A percentile compares a stretch with the other conserved stretches of the same genome.
These are phyloP conservation scores for Trichoderma citrinoviride DNA, from an alignment of 2,329 filamentous ascomycete genomes.

Conservation along the genomic window DNA sequence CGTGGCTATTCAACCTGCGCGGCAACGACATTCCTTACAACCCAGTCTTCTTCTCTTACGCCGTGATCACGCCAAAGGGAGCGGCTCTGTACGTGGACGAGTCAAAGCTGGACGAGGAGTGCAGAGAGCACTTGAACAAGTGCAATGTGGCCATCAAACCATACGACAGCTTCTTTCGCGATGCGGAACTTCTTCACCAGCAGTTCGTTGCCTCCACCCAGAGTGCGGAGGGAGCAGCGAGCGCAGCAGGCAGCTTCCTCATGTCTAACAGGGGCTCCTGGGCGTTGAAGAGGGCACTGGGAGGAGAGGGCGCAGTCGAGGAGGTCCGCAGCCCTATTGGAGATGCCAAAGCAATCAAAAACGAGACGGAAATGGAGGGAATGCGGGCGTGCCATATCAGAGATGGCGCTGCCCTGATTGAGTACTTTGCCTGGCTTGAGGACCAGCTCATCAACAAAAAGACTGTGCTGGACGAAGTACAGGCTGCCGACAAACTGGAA, in stretches of 20 bases:
- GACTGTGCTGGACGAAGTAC: constrained; percentile 76
- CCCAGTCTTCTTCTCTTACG: constrained; percentile 97
- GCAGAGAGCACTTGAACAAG: constrained; percentile 65
- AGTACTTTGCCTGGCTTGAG: constrained; percentile 97
- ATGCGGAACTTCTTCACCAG: constrained; percentile 60
- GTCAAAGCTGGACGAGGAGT: constrained; percentile 69
- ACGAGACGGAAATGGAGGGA: constrained; percentile 80
- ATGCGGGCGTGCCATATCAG: constrained; percentile 94
- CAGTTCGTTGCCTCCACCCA: constrained; percentile 41
- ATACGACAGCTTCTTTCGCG: constrained; percentile 77
- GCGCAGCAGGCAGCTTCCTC: constrained; percentile 63
- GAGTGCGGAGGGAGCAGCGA: constrained; percentile 32
- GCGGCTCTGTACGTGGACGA: constrained; percentile 83
- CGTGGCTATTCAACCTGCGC: constrained; percentile 97
- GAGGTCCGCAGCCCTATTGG: constrained; percentile 83
- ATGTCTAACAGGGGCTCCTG: constrained; percentile 89
- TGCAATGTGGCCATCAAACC: constrained; percentile 73
- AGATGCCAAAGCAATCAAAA: constrained; percentile 93
- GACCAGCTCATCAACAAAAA: constrained; percentile 76
- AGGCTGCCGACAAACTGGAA: constrained; percentile 89
- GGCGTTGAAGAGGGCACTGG: constrained; percentile 83
- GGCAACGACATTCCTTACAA: constrained; percentile 97
- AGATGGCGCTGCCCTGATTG: constrained; percentile 83
- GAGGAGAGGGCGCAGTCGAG: constrained; percentile 80
- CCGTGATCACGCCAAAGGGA: constrained; percentile 72